Evolutionary conservation across 176 grass and related monocot species (phyloP), one percentile per base, ranked within the genome.

Genomic region (Ensete ventricosum): DNA sequence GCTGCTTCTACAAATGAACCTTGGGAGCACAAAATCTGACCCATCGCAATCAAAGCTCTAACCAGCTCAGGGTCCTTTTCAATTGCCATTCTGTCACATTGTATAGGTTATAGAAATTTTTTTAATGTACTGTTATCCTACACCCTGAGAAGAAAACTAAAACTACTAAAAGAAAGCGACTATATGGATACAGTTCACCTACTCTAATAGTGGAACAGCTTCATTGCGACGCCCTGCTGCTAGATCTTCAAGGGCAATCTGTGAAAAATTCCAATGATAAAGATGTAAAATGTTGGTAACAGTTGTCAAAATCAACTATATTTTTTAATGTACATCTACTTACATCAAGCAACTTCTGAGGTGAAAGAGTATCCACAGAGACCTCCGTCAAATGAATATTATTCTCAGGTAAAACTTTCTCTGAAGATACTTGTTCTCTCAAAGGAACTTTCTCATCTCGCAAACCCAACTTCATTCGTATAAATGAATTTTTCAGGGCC

Each of bases 51-150:
- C 84, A 92, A 90, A 26, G 80, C 82, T 66, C 23, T 49, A 64
- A 53, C 77, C 20, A 90, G 55, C 82, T 93, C 88, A 81, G 93
- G 90, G 29, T 97, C 83, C 73, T 86, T 88, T 68, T 90, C 85
- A 72, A 85, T 79, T 80, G 85, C 81, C 82, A 80, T 79, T 85
- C 93, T 97, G 71, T 77, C 73, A 53, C 77, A 48, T 72, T 73
- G 72, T 17, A 52, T 8, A 12, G 13, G 2, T 7, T 12, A 17
- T 34, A 55, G 9, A 21, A 78, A 78, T 19, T 14, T 23, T 14
- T 22, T 2, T 20, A 43, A 50, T 22, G 14, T 58, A 43, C 9
- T 74, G 12, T 19, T 75, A 58, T 5, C 24, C 16, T 34, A 64
- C 9, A 22, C 50, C 20, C 64, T 68, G 14, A 24, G 55, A 57